Conservation (phyloP, 495 filamentous ascomycete species). For the Penicillium paradoxum region DNA sequence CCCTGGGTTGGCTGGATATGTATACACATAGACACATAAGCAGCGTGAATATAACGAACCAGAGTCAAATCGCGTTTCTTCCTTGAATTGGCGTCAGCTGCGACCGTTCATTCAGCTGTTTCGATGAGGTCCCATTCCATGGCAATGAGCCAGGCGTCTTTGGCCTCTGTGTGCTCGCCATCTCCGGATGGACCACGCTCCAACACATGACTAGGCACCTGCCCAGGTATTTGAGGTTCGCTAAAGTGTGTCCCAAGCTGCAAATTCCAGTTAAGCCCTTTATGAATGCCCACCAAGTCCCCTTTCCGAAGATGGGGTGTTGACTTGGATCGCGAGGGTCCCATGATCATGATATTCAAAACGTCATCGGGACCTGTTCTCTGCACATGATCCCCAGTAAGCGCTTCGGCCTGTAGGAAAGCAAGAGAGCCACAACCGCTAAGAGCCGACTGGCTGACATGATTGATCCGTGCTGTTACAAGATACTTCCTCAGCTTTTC, state of each 20-base stretch:
- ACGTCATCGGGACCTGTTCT: neutral
- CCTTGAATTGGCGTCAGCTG: neutral
- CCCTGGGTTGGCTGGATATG: no score
- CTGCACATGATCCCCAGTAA: neutral
- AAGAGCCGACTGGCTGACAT: constrained; percentile 16
- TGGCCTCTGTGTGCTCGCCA: neutral
- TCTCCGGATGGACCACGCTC: neutral
- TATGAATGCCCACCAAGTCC: constrained; percentile 29
- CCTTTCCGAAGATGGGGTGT: constrained; percentile 13
- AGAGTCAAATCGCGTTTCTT: neutral
- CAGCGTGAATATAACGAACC: no score
- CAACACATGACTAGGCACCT: neutral
- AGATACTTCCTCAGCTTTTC: constrained; percentile 18
- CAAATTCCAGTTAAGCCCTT: constrained; percentile 35
- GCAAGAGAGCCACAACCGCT: constrained; percentile 29
- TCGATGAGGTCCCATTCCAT: constrained; percentile 41
- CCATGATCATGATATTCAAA: constrained; percentile 30
- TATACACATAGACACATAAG: no score
- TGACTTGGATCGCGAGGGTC: constrained; percentile 21
- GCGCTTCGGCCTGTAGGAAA: constrained; percentile 22
- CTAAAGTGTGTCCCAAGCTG: constrained; percentile 6
- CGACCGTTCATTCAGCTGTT: neutral
- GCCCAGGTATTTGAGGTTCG: neutral
- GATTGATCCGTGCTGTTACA: constrained; percentile 15
- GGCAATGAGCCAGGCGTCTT: constrained; percentile 31